These are phyloP conservation scores for Aphanomyces euteiches DNA, from an alignment of 352 stramenopile genomes.

Conservation along the genomic window DNA sequence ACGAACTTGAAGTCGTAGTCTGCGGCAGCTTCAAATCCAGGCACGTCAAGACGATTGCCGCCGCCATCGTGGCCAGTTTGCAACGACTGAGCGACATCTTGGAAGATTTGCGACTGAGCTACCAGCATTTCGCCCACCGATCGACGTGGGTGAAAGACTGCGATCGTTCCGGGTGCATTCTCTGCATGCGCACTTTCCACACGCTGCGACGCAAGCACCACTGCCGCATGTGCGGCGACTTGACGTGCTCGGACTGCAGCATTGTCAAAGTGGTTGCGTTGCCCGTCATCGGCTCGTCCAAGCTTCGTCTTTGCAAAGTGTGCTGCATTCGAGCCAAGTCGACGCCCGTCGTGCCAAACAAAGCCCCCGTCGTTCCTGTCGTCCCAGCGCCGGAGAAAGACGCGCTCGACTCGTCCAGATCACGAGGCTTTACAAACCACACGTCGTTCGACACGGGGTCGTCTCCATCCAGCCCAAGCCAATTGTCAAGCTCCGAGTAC, in stretches of 20 bases:
- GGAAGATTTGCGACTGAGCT: constrained; percentile 69
- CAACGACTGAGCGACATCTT: constrained; percentile 58
- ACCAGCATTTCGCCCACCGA: constrained; percentile 66
- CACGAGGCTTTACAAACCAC: constrained; percentile 13
- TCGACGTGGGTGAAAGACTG: constrained; percentile 75
- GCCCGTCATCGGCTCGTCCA: constrained; percentile 70
- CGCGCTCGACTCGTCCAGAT: neutral
- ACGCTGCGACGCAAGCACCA: constrained; percentile 72
- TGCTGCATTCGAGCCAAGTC: constrained; percentile 71
- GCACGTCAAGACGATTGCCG: constrained; percentile 53
- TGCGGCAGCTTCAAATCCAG: constrained; percentile 75
- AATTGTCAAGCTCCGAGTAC: neutral
- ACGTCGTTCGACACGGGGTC: neutral
- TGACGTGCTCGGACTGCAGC: constrained; percentile 79
- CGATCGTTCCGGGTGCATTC: constrained; percentile 59
- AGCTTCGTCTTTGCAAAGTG: constrained; percentile 77
- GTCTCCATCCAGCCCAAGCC: constrained; percentile 1
- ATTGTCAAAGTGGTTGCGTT: constrained; percentile 64
- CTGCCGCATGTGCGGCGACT: constrained; percentile 74
- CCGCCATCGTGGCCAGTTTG: constrained; percentile 51
- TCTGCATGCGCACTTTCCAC: constrained; percentile 79
- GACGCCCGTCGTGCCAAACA: constrained; percentile 45
- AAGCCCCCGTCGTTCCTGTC: neutral
- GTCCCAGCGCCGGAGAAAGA: constrained; percentile 2
- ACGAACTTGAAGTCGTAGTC: constrained; percentile 75